These are phyloP conservation scores for Osmanthus fragrans DNA, from an alignment of 257 asterid species.

Conservation along the genomic window DNA sequence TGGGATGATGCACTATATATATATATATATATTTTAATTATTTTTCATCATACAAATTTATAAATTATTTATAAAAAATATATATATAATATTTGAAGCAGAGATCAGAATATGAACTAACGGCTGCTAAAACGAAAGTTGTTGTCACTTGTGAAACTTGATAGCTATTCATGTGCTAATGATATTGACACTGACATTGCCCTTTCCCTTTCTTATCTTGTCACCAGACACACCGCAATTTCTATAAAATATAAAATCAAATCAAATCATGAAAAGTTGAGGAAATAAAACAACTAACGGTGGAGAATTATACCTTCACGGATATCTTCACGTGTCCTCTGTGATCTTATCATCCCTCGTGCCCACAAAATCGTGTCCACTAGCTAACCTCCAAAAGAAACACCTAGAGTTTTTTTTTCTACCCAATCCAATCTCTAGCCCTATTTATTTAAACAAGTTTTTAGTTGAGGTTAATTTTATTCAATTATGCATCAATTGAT, in stretches of 20 bases:
- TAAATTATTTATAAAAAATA: too few species aligned
- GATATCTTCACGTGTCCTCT: constrained; percentile 22
- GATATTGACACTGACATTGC: not conserved
- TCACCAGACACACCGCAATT: constrained; percentile 7
- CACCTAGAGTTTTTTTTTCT: constrained; percentile 16
- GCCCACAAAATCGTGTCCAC: constrained; percentile 1
- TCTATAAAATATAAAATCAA: not conserved
- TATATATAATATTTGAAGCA: too few species aligned
- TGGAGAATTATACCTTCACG: constrained; percentile 2
- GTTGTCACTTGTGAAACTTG: not conserved
- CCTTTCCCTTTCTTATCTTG: not conserved
- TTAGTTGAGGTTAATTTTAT: not conserved
- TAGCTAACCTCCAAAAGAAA: constrained; percentile 8
- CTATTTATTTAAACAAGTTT: too few species aligned
- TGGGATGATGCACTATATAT: too few species aligned
- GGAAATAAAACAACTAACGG: constrained; percentile 1
- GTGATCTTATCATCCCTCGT: constrained; percentile 23
- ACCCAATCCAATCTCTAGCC: not conserved
- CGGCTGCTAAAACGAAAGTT: too few species aligned
- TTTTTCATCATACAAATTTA: not conserved
- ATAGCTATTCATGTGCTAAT: not conserved
- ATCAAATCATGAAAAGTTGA: not conserved
- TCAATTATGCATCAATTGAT: not conserved
- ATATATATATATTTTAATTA: too few species aligned
- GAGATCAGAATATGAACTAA: too few species aligned